These are phyloP conservation scores for Podila verticillata DNA, from an alignment of 192 early-diverging fungal species.

Conservation along the genomic window DNA sequence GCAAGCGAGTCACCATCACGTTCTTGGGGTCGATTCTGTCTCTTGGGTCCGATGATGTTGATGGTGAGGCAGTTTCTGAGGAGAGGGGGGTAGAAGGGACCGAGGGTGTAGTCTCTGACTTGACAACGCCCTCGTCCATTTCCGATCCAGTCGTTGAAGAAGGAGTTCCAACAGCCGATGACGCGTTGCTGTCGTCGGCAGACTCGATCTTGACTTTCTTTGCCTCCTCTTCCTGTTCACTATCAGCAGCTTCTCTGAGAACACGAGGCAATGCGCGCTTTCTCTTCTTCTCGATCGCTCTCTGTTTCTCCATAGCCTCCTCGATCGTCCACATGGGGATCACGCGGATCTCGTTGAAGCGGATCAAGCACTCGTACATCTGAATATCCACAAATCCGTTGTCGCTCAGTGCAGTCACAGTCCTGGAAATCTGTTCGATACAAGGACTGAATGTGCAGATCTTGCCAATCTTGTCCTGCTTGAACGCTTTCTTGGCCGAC, in stretches of 20 bases:
- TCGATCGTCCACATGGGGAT: conserved; percentile 72
- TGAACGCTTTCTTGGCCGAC: conserved; percentile 86
- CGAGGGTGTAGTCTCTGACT: not conserved
- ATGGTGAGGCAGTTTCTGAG: conserved; percentile 11
- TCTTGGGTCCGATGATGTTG: conserved; percentile 18
- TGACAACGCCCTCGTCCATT: not conserved
- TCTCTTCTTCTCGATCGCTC: conserved; percentile 53
- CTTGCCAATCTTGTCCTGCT: conserved; percentile 80
- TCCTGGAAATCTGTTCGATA: conserved; percentile 93
- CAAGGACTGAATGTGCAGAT: conserved; percentile 97
- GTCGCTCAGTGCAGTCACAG: conserved; percentile 79
- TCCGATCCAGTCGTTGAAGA: not conserved
- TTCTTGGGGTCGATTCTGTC: conserved; percentile 53
- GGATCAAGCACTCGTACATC: conserved; percentile 95
- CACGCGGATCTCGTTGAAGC: conserved; percentile 76
- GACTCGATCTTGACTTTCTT: conserved; percentile 20
- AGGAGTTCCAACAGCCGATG: not conserved
- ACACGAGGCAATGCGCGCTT: conserved; percentile 37
- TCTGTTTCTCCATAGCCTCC: conserved; percentile 62
- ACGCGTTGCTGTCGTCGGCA: conserved; percentile 11
- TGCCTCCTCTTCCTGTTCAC: conserved; percentile 19
- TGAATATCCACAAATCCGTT: conserved; percentile 77
- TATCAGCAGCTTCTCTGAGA: conserved; percentile 9
- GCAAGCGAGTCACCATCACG: conserved; percentile 70
- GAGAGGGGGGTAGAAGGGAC: not conserved